Evolutionary conservation across 495 filamentous ascomycete genomes (phyloP).

Genomic region (Talaromyces adpressus): DNA sequence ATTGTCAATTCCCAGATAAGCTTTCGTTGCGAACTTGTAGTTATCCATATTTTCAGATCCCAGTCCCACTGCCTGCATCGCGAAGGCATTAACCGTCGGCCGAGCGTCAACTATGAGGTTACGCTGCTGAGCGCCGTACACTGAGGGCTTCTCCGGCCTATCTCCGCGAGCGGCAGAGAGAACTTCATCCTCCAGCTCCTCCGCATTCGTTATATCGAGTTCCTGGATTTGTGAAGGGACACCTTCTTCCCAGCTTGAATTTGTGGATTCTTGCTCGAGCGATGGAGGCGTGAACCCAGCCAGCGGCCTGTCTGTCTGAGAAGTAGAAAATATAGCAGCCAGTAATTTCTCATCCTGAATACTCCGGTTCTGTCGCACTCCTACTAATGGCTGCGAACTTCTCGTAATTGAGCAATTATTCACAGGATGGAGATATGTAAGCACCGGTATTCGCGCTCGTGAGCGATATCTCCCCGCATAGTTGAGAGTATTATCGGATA

Average conservation of each 20-base stretch:
- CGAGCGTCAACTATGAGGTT: conserved; percentile 97
- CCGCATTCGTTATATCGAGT: conserved; percentile 44
- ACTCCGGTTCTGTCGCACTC: conserved; percentile 80
- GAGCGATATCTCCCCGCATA: conserved; percentile 90
- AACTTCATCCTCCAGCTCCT: conserved; percentile 68
- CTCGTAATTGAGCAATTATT: conserved; percentile 97
- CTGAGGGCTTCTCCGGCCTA: conserved; percentile 39
- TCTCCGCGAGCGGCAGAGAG: conserved; percentile 39
- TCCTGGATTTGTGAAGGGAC: conserved; percentile 31
- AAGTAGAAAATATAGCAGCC: conserved; percentile 85
- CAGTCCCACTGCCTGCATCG: conserved; percentile 90
- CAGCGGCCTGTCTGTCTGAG: conserved; percentile 41
- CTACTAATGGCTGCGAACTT: conserved; percentile 88
- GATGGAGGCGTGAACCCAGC: conserved; percentile 32
- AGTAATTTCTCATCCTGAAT: conserved; percentile 95
- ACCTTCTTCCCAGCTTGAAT: conserved; percentile 50
- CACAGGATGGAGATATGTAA: conserved; percentile 89
- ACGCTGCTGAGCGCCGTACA: conserved; percentile 90
- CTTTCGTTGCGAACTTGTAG: conserved; percentile 86
- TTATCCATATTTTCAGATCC: conserved; percentile 98
- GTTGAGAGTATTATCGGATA: conserved; percentile 94
- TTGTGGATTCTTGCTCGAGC: conserved; percentile 48
- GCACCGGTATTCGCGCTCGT: conserved; percentile 73
- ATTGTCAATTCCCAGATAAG: conserved; percentile 96
- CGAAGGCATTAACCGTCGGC: conserved; percentile 89